Conservation (phyloP, 164 flowering plant genomes). For the Sedum album region DNA sequence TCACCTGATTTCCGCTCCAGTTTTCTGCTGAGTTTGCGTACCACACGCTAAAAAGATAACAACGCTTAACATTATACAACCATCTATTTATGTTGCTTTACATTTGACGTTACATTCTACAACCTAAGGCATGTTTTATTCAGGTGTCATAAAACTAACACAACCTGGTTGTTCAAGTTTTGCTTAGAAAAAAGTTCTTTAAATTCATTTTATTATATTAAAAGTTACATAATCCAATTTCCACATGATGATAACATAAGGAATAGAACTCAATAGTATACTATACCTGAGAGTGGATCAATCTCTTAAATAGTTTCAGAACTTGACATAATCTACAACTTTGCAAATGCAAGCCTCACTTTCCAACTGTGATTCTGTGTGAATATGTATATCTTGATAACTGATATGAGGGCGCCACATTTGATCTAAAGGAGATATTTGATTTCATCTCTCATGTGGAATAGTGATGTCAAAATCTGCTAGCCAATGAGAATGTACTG, state of each 20-base stretch:
- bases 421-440: background rate
- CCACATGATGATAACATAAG: too few relatives aligned
- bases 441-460: background rate
- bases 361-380: background rate
- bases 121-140: too few relatives aligned
- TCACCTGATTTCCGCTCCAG: conserved; percentile 80
- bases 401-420: too few relatives aligned
- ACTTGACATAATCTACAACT: background rate
- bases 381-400: background rate
- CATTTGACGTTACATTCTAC: background rate
- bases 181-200: too few relatives aligned
- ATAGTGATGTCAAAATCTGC: background rate
- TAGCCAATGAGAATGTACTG: background rate
- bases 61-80: background rate
- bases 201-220: too few relatives aligned
- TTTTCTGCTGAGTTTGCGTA: conserved; percentile 49
- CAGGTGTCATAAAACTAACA: too few relatives aligned
- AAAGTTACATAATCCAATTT: too few relatives aligned
- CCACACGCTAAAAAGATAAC: background rate
- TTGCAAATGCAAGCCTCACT: background rate
- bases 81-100: background rate
- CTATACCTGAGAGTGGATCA: background rate
- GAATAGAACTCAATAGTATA: too few relatives aligned
- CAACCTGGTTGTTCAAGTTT: too few relatives aligned
- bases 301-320: background rate